Conservation (phyloP, 768 basidiomycete species). For the Phaeotremella fagi region DNA sequence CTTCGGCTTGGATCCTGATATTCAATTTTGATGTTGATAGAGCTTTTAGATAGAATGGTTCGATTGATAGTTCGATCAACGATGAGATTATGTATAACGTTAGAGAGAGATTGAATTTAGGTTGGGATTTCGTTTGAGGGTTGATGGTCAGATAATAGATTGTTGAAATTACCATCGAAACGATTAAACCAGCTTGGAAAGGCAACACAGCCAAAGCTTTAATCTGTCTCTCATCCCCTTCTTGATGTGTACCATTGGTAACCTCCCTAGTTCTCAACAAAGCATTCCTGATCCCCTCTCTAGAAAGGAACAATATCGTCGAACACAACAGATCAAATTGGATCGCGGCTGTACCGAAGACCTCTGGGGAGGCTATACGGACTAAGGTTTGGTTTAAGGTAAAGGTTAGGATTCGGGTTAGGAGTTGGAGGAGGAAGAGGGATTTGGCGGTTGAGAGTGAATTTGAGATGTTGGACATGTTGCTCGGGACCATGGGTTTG, state of each 20-base stretch:
- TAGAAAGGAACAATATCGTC: slow-evolving; percentile 82
- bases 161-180: slow-evolving; percentile 56
- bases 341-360: slow-evolving; percentile 82
- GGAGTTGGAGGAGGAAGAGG: slow-evolving; percentile 78
- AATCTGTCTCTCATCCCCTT: background rate
- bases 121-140: slow-evolving; percentile 58
- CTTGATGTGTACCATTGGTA: slow-evolving; percentile 1
- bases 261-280: slow-evolving; percentile 56
- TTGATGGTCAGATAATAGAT: slow-evolving; percentile 60
- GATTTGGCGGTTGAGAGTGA: slow-evolving; percentile 53
- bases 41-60: slow-evolving; percentile 74
- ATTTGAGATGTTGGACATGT: too few species aligned
- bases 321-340: slow-evolving; percentile 88
- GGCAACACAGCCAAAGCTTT: slow-evolving; percentile 64
- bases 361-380: slow-evolving; percentile 73
- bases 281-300: slow-evolving; percentile 88
- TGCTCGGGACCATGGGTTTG: too few species aligned
- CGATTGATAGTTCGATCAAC: slow-evolving; percentile 69
- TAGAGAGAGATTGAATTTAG: slow-evolving; percentile 62
- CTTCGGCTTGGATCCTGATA: slow-evolving; percentile 79
- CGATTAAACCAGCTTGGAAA: slow-evolving; percentile 62
- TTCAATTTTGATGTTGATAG: slow-evolving; percentile 61
- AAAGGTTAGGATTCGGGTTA: slow-evolving; percentile 81
- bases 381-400: slow-evolving; percentile 80
- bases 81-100: slow-evolving; percentile 69